These are phyloP conservation scores for Prunus padus DNA, from an alignment of 306 rosid species.

Conservation along the genomic window DNA sequence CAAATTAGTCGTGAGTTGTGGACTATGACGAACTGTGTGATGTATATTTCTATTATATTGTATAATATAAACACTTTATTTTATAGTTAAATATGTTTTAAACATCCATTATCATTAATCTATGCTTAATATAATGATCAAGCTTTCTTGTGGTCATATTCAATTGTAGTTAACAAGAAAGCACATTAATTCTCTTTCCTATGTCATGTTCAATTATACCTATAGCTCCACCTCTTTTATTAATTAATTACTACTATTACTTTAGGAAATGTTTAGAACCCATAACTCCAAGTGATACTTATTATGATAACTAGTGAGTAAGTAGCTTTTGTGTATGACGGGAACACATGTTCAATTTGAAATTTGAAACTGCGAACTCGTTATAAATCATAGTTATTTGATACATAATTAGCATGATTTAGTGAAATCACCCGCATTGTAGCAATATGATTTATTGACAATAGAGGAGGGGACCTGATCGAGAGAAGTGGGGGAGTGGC, in stretches of 20 bases:
- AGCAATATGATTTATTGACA: neutral
- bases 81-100: neutral
- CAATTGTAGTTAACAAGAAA: neutral
- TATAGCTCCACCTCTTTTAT: neutral
- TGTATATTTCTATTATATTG: neutral
- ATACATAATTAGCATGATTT: too few species aligned
- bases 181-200: neutral
- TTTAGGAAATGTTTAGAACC: too few species aligned
- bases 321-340: too few species aligned
- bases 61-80: neutral
- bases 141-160: constrained; percentile 5
- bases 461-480: neutral
- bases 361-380: too few species aligned
- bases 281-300: too few species aligned
- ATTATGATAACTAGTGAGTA: too few species aligned
- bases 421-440: too few species aligned
- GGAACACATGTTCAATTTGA: too few species aligned
- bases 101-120: neutral
- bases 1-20: neutral
- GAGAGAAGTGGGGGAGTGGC: constrained; percentile 28
- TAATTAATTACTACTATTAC: neutral
- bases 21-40: constrained; percentile 25
- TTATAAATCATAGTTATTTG: too few species aligned
- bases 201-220: neutral
- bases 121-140: neutral